Conservation (phyloP, 495 filamentous ascomycete genomes). For the Rhizodiscina lignyota region DNA sequence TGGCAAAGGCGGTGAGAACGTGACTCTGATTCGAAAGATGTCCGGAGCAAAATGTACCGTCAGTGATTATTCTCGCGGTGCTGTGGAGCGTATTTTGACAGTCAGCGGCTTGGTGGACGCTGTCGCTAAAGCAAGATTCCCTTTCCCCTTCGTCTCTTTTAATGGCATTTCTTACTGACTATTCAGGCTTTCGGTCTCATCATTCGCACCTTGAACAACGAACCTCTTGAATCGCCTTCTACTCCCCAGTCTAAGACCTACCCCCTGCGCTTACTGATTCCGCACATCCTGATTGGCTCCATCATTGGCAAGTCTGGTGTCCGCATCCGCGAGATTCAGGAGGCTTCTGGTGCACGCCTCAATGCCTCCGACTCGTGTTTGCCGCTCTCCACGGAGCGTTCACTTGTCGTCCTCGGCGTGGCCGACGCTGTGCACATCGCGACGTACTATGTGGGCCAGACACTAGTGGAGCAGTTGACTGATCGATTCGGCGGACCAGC, state of each 20-base stretch:
- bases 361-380: constrained; percentile 93
- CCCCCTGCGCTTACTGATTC: constrained; percentile 84
- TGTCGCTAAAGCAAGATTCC: constrained; percentile 69
- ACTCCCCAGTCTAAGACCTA: constrained; percentile 92
- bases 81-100: constrained; percentile 90
- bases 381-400: constrained; percentile 85
- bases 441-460: constrained; percentile 94
- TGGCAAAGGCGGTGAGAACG: constrained; percentile 96
- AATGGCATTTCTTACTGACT: constrained; percentile 4
- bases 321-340: constrained; percentile 95
- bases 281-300: constrained; percentile 92
- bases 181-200: constrained; percentile 87
- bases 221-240: constrained; percentile 70
- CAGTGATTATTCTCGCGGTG: constrained; percentile 91
- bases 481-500: constrained; percentile 92
- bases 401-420: constrained; percentile 51
- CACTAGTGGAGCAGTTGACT: constrained; percentile 86
- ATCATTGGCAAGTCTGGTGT: constrained; percentile 95
- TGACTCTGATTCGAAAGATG: constrained; percentile 78
- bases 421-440: constrained; percentile 82
- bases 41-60: constrained; percentile 96
- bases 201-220: constrained; percentile 94
- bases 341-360: constrained; percentile 86
- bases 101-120: constrained; percentile 92
- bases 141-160: no score